Base-by-base conservation (phyloP, 2,329 filamentous ascomycete species). In the Drechslerella coelobrocha region DNA sequence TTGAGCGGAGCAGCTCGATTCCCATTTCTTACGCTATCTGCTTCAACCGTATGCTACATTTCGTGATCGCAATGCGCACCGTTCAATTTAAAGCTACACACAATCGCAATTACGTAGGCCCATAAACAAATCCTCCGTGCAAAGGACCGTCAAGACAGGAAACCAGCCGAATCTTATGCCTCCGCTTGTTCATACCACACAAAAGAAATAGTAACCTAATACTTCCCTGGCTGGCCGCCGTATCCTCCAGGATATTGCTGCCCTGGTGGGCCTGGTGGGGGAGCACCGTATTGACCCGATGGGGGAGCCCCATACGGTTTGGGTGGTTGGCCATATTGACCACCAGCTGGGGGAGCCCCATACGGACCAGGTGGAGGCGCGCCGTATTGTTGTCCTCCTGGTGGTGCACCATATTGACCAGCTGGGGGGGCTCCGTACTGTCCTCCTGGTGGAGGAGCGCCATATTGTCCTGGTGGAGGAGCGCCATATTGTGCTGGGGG, bases 331-430 rank as follows among this genome's bases (percentile, higher is more conserved):
- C 72, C 75, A 34, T 12, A 6, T 34, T 34, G 29, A 7, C 29
- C 29, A 7, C 60, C 73, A 45, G 77, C 76, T 4, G 73, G 75
- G 34, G 74, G 74, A 10, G 76, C 76, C 50, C 73, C 73, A 55
- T 75, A 74, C 27, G 71, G 74, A 12, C 75, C 76, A 41, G 74
- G 29, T 6, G 29, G 75, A 19, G 76, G 76, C 6, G 50, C 51
- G 23, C 29, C 10, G 29, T 66, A 63, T 48, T 37, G 66, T 52
- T n/a, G n/a, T n/a, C n/a, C n/a, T n/a, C n/a, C n/a, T n/a, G n/a
- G n/a, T n/a, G n/a, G n/a, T n/a, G n/a, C n/a, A n/a, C n/a, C n/a
- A n/a, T n/a, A n/a, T n/a, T n/a, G n/a, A n/a, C 43, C 43, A 10
- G 57, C 59, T 26, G 71, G 39, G 26, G 29, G 60, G 9, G 12